Conservation (phyloP, 1,139 yeast species). For the Debaryomycetaceae sp. region DNA sequence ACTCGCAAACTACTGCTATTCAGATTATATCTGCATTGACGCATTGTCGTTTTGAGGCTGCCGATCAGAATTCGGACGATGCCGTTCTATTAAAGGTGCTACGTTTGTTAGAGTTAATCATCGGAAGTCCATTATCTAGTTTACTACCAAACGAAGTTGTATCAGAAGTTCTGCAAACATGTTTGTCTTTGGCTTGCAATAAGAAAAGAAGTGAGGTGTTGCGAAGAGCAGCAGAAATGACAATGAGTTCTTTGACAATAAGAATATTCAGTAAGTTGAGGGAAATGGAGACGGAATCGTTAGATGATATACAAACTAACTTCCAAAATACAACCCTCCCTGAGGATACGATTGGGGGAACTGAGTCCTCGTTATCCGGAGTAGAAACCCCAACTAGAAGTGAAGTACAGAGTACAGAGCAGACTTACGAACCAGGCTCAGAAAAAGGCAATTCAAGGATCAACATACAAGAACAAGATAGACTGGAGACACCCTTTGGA, state of each 20-base stretch:
- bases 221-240: slow-evolving; percentile 84
- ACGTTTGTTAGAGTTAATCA: slow-evolving; percentile 64
- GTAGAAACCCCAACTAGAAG: slow-evolving; percentile 8
- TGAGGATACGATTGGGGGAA: slow-evolving; percentile 41
- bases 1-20: slow-evolving; percentile 48
- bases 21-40: slow-evolving; percentile 76
- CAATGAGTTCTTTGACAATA: slow-evolving; percentile 68
- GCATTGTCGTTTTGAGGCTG: slow-evolving; percentile 93
- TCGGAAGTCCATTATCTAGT: slow-evolving; percentile 62
- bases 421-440: slow-evolving; percentile 4
- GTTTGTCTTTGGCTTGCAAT: slow-evolving; percentile 89
- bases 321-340: slow-evolving; percentile 35
- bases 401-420: slow-evolving; percentile 1
- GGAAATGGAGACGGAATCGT: slow-evolving; percentile 50
- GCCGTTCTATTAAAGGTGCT: slow-evolving; percentile 83
- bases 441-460: slow-evolving; percentile 3
- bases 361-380: slow-evolving; percentile 15
- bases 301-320: slow-evolving; percentile 31
- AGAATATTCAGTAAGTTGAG: slow-evolving; percentile 63
- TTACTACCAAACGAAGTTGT: slow-evolving; percentile 76
- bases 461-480: slow-evolving; percentile 6
- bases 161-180: slow-evolving; percentile 87
- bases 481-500: slow-evolving; percentile 52
- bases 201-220: slow-evolving; percentile 88
- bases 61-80: slow-evolving; percentile 91